Percentiles rank a stretch among this genome's conserved stretches.
Conservation (phyloP, 805 yeast genomes). For the Nakazawaea anatomiae region DNA sequence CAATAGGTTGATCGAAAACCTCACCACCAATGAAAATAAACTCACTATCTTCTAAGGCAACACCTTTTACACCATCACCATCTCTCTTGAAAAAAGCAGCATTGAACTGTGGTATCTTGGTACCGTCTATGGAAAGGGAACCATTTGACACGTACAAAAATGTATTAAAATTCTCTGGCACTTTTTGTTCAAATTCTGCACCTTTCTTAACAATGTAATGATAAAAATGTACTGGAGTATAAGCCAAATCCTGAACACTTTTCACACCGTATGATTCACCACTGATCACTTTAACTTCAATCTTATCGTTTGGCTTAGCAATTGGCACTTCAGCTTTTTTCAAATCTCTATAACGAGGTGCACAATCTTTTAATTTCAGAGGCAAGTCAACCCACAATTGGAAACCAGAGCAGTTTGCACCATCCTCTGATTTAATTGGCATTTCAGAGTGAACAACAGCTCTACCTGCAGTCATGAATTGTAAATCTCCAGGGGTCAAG, state of each 20-base stretch:
- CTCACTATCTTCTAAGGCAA: slow-evolving; percentile 46
- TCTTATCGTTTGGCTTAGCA: slow-evolving; percentile 58
- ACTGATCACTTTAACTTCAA: slow-evolving; percentile 64
- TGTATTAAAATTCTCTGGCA: slow-evolving; percentile 58
- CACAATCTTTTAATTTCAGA: slow-evolving; percentile 48
- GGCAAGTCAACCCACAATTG: slow-evolving; percentile 91
- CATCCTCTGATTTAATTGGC: slow-evolving; percentile 53
- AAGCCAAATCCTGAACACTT: slow-evolving; percentile 68
- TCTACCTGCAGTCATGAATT: slow-evolving; percentile 90
- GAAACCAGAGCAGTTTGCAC: slow-evolving; percentile 52
- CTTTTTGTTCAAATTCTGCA: slow-evolving; percentile 52
- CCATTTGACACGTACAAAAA: slow-evolving; percentile 70
- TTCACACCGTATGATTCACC: slow-evolving; percentile 76
- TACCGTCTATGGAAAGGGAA: slow-evolving; percentile 35
- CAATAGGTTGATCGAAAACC: slow-evolving; percentile 64
- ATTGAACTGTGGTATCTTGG: slow-evolving; percentile 36
- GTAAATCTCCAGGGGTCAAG: slow-evolving; percentile 76
- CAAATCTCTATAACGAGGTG: slow-evolving; percentile 77
- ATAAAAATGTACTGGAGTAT: slow-evolving; percentile 74
- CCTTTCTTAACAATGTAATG: slow-evolving; percentile 62
- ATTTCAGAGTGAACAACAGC: slow-evolving; percentile 86
- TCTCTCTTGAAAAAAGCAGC: slow-evolving; percentile 63
- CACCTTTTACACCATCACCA: slow-evolving; percentile 57
- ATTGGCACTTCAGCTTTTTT: slow-evolving; percentile 65
- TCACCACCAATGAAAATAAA: slow-evolving; percentile 76